Evolutionary conservation across 2,329 filamentous ascomycete genomes (phyloP).

Genomic region (Waltergamsia citrina): DNA sequence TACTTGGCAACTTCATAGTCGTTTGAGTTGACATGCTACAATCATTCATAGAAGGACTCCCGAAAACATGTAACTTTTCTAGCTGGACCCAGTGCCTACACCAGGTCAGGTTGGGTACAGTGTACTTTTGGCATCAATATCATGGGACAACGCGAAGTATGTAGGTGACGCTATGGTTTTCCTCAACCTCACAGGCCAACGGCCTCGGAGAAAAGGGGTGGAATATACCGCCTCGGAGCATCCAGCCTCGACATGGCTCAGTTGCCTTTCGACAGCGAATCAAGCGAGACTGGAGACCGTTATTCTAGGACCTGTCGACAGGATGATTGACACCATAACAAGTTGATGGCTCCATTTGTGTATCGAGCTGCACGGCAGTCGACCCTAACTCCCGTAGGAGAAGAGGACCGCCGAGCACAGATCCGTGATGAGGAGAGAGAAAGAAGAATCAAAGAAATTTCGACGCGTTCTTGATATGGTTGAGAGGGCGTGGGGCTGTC

Average conservation of each 20-base stretch:
- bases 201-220: slow-evolving; percentile 81
- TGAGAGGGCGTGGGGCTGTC: slow-evolving; percentile 5
- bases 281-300: slow-evolving; percentile 50
- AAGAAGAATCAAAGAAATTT: slow-evolving; percentile 23
- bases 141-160: no score
- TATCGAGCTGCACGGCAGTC: slow-evolving; percentile 82
- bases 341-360: slow-evolving; percentile 67
- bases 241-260: slow-evolving; percentile 55
- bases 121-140: no score
- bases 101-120: no score
- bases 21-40: no score
- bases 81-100: no score
- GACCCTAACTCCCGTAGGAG: slow-evolving; percentile 46
- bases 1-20: no score
- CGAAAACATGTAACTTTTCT: no score
- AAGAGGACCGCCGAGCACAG: slow-evolving; percentile 79
- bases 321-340: slow-evolving; percentile 75
- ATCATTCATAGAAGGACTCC: no score
- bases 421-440: slow-evolving; percentile 48
- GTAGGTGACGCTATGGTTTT: slow-evolving; percentile 75
- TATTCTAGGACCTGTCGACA: slow-evolving; percentile 92
- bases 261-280: slow-evolving; percentile 51
- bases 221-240: slow-evolving; percentile 69
- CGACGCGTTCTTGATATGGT: slow-evolving; percentile 9
- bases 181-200: slow-evolving; percentile 84